Evolutionary conservation across 2,329 filamentous ascomycete species (phyloP).

Genomic region (Verticillium alfalfae): DNA sequence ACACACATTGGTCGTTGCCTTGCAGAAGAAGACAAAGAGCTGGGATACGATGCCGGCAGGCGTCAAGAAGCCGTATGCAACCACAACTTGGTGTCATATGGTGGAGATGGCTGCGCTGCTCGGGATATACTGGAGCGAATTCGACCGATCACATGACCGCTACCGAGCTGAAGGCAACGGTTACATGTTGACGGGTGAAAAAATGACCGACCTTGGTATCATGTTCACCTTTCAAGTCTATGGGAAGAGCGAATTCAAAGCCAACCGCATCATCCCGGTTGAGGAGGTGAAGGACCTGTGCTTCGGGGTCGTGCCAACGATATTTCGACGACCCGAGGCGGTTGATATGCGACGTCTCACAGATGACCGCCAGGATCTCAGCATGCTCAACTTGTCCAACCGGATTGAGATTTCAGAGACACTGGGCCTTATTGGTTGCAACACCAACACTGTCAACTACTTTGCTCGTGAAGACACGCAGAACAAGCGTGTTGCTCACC

Average conservation of each 20-base stretch:
- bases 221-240: conserved; percentile 49
- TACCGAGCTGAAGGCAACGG: conserved; percentile 53
- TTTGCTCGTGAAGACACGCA: conserved; percentile 24
- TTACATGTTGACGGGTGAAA: conserved; percentile 41
- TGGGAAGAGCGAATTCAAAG: conserved; percentile 40
- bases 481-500: conserved; percentile 34
- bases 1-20: conserved; percentile 29
- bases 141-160: conserved; percentile 43
- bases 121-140: conserved; percentile 55
- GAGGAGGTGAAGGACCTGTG: conserved; percentile 49
- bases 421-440: conserved; percentile 47
- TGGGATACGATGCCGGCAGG: conserved; percentile 47
- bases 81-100: conserved; percentile 49
- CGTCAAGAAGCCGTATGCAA: conserved; percentile 44
- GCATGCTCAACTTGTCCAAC: conserved; percentile 41
- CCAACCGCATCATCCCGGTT: conserved; percentile 46
- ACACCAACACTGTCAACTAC: conserved; percentile 42
- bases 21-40: conserved; percentile 40
- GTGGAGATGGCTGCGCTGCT: conserved; percentile 49
- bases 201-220: conserved; percentile 43
- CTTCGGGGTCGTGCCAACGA: conserved; percentile 50
- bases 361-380: conserved; percentile 35
- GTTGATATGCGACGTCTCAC: conserved; percentile 32
- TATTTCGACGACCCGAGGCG: conserved; percentile 32
- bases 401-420: conserved; percentile 45